Evolutionary conservation across 192 early-diverging fungal species (phyloP), one percentile per base, ranked within the genome.

Genomic region (Paraglomus brasilianum): DNA sequence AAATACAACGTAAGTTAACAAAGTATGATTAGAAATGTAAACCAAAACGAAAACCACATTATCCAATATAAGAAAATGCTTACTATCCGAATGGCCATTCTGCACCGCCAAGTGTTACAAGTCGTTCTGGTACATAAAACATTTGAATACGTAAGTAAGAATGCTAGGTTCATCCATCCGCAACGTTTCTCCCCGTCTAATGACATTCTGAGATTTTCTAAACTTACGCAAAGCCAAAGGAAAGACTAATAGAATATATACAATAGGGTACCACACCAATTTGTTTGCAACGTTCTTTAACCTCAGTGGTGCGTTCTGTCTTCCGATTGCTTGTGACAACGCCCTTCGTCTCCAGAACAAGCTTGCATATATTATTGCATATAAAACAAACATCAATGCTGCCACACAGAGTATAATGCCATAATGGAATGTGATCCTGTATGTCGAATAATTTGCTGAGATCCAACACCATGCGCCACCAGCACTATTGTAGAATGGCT

Each of bases 401-500:
- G 55, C 67, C 17, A 57, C 30, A 38, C 43, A 13, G 30, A 53
- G 39, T 0, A 69, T 69, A 15, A 69, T 47, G 14, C 43, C 40
- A 46, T 69, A 69, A 46, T 69, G 67, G 45, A 69, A 69, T 5
- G 11, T 7, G 45, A 69, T 48, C 45, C 67, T 10, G 48, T 47
- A 69, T 22, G 8, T 10, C n/a, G 8, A 6, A 46, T 58, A 69
- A 11, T 40, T 1, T 9, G 15, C 13, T 13, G 17, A 24, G 45
- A 69, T 69, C 67, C 67, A 69, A 47, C 67, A 69, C 67, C 67
- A 69, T 39, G 55, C 10, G 11, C 67, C 55, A 38, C 43, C 51
- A 9, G 67, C 52, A 39, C 15, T 19, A 69, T 9, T 39, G 45
- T 58, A 69, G 58, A 69, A 69, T 39, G 0, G 40, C 0, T 0